Conservation (phyloP, 2,329 filamentous ascomycete species). For the Talaromyces sp. region DNA sequence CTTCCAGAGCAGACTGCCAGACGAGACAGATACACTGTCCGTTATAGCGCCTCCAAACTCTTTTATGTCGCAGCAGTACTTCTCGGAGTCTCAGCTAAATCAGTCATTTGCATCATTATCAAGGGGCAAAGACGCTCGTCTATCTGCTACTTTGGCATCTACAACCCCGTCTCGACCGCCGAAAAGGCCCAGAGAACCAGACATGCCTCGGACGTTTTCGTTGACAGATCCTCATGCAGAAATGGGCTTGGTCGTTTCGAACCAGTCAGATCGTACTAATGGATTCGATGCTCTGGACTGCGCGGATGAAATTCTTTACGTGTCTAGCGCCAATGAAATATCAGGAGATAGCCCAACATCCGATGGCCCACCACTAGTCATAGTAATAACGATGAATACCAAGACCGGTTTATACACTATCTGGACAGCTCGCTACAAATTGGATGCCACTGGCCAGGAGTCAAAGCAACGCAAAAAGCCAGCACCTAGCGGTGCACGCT, state of each 20-base stretch:
- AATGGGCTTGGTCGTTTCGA: conserved; percentile 72
- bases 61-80: conserved; percentile 65
- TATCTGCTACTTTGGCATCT: conserved; percentile 45
- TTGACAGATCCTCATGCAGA: conserved; percentile 82
- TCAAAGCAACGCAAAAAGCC: conserved; percentile 37
- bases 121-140: conserved; percentile 36
- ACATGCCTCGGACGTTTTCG: conserved; percentile 64
- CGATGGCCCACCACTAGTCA: conserved; percentile 53
- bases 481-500: conserved; percentile 58
- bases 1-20: conserved; percentile 68
- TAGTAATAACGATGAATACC: conserved; percentile 76
- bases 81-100: conserved; percentile 26
- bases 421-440: conserved; percentile 76
- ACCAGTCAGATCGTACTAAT: conserved; percentile 27
- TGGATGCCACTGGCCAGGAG: conserved; percentile 54
- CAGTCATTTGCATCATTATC: conserved; percentile 27
- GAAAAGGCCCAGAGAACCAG: conserved; percentile 52
- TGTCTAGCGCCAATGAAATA: conserved; percentile 61
- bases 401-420: conserved; percentile 73
- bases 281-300: conserved; percentile 60
- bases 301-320: conserved; percentile 76
- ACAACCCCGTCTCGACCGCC: conserved; percentile 50
- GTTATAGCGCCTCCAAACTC: conserved; percentile 70
- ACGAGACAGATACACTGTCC: conserved; percentile 18
- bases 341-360: conserved; percentile 18